Base-by-base conservation (phyloP, 1,139 yeast genomes). In the Eremothecium gossypii region DNA sequence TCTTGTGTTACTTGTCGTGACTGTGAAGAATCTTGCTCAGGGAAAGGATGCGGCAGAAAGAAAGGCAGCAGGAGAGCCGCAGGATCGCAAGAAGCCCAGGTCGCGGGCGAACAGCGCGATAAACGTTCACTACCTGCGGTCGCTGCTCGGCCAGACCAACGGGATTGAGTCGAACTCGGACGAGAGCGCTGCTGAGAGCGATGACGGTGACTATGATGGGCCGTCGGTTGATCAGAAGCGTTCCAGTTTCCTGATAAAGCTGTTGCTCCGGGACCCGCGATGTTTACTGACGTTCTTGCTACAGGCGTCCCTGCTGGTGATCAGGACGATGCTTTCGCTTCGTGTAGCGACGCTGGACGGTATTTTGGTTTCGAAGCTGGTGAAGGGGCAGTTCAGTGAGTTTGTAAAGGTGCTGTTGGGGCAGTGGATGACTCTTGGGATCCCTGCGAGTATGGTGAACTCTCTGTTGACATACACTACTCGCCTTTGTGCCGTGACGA, bases 331-430 rank as follows among this genome's bases (percentile, higher is more conserved):
- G 32, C 66, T 89, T 32, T 82, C 96, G 1, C 71, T 89, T 41
- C 79, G 80, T 55, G 93, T 87, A 17, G 96, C 96, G 3, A 77
- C 82, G 12, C 69, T 89, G 47, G 97, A 89, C 61, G 96, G 97
- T 53, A 70, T 72, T 55, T 68, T 89, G 42, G 96, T 89, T 4
- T 87, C 95, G 0, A 78, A 87, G 1, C 70, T 89, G 49, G 86
- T 89, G 29, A 74, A 82, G 34, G 86, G 83, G 48, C 71, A 73
- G 41, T 82, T 87, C 44, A 69, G 69, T 39, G 71, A 70, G 39
- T 89, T 89, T 57, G 66, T 82, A 43, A 70, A 73, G 50, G 55
- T 58, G 34, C 70, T 83, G 36, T 66, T 87, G 45, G 71, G 76
- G 1, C 71, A 77, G 58, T 89, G 96, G 96, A 77, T 89, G 82